These are phyloP conservation scores for Kregervanrija delftensis DNA, from an alignment of 805 yeast species.

Conservation along the genomic window DNA sequence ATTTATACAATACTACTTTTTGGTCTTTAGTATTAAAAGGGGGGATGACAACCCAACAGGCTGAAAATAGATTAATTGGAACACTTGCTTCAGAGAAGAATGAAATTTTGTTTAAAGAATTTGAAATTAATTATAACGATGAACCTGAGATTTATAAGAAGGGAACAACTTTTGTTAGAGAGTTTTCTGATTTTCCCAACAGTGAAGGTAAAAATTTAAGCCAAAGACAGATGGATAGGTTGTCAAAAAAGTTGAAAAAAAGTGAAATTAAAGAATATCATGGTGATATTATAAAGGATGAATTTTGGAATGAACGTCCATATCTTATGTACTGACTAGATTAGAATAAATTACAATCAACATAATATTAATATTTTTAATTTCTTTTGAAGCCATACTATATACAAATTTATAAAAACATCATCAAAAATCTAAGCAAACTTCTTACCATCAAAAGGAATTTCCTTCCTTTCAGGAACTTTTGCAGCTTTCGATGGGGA, in stretches of 20 bases:
- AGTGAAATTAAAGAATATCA: slow-evolving; percentile 41
- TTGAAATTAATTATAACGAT: slow-evolving; percentile 83
- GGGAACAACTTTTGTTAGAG: slow-evolving; percentile 63
- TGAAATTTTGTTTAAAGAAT: slow-evolving; percentile 71
- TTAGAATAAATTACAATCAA: slow-evolving; percentile 30
- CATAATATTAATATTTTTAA: not conserved
- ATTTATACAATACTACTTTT: slow-evolving; percentile 85
- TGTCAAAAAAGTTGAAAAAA: slow-evolving; percentile 42
- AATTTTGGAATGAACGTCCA: slow-evolving; percentile 52
- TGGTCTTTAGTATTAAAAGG: slow-evolving; percentile 78
- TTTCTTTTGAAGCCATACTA: slow-evolving; percentile 1
- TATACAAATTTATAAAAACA: slow-evolving; percentile 1
- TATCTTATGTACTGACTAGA: slow-evolving; percentile 34
- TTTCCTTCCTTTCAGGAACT: slow-evolving; percentile 14
- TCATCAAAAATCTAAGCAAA: slow-evolving; percentile 13
- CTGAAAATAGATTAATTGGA: slow-evolving; percentile 71
- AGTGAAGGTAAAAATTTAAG: slow-evolving; percentile 13
- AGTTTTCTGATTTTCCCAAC: slow-evolving; percentile 18
- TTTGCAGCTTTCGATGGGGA: slow-evolving; percentile 31
- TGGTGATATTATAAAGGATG: slow-evolving; percentile 56
- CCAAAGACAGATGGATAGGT: slow-evolving; percentile 44
- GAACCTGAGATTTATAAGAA: slow-evolving; percentile 85
- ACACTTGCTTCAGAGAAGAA: slow-evolving; percentile 81
- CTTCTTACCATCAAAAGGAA: slow-evolving; percentile 18
- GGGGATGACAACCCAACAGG: slow-evolving; percentile 66